phyloP scores from a whole-genome alignment of 805 yeast species.

The Candida nonsorbophila region DNA sequence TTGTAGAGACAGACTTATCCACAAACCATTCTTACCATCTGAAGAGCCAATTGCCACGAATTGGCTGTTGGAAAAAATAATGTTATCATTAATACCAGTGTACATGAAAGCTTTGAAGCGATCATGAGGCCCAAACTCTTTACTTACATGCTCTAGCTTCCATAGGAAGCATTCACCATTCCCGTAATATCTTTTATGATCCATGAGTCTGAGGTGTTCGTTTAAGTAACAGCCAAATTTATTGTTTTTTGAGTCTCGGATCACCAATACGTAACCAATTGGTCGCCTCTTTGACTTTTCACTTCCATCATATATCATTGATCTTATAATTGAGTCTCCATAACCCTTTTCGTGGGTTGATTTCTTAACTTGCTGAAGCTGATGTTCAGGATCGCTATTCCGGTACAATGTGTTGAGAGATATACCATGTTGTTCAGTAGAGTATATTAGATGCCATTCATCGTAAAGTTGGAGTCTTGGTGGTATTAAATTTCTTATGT shows the following conservation, averaged over 20 bases:
- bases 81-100: constrained; percentile 83
- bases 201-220: constrained; percentile 67
- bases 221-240: constrained; percentile 78
- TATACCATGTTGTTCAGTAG: constrained; percentile 91
- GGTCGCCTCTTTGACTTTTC: constrained; percentile 23
- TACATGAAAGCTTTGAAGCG: constrained; percentile 78
- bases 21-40: constrained; percentile 86
- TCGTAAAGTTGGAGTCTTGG: constrained; percentile 72
- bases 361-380: constrained; percentile 16
- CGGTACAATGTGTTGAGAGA: constrained; percentile 75
- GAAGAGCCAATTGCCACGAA: constrained; percentile 89
- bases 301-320: constrained; percentile 20
- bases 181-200: constrained; percentile 74
- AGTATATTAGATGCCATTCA: constrained; percentile 73
- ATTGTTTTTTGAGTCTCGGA: constrained; percentile 59
- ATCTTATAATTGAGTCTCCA: constrained; percentile 30
- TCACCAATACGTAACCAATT: constrained; percentile 68
- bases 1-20: constrained; percentile 71
- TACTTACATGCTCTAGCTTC: constrained; percentile 48
- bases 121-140: constrained; percentile 2
- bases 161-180: constrained; percentile 95
- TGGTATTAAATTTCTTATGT: constrained; percentile 69
- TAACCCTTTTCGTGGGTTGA: constrained; percentile 22
- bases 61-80: constrained; percentile 72
- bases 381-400: constrained; percentile 41